A percentile compares a stretch with the other conserved stretches of the same genome.
Conservation (phyloP, 192 early-diverging fungal species). For the Umbelopsis isabellina region DNA sequence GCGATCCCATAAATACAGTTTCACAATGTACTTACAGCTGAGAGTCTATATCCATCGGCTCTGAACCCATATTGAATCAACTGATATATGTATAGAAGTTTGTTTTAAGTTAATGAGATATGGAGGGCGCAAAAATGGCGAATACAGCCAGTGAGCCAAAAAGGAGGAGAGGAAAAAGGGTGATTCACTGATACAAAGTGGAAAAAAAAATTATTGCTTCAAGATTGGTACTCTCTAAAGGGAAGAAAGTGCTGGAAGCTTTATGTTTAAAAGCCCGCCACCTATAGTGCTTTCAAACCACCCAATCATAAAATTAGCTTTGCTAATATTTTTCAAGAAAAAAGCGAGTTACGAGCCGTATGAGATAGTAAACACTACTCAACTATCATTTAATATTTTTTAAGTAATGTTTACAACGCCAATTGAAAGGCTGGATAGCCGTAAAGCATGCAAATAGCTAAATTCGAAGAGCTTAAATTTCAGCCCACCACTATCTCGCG, state of each 20-base stretch:
- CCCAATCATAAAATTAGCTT: not conserved
- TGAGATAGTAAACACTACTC: no score
- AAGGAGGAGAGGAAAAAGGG: not conserved
- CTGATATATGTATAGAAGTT: not conserved
- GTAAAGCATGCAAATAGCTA: no score
- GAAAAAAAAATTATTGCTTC: not conserved
- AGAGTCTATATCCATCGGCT: conserved; percentile 13
- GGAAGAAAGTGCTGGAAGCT: conserved; percentile 21
- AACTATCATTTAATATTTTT: no score
- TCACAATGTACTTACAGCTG: not conserved
- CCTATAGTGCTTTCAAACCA: not conserved
- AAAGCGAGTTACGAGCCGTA: no score
- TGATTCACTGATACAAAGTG: not conserved
- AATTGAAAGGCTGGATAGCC: no score
- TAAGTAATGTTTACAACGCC: no score
- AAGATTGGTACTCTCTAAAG: not conserved
- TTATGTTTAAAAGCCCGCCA: conserved; percentile 4
- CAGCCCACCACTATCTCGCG: no score
- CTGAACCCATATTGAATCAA: conserved; percentile 1
- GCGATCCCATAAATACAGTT: not conserved
- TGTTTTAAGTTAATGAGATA: not conserved
- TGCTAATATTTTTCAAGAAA: no score
- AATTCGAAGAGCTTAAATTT: no score
- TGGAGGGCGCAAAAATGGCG: not conserved
- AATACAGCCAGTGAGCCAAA: not conserved